Evolutionary conservation across 1,139 yeast genomes (phyloP), one percentile per base, ranked within the genome.

Genomic region (Taphrina flavorubra): DNA sequence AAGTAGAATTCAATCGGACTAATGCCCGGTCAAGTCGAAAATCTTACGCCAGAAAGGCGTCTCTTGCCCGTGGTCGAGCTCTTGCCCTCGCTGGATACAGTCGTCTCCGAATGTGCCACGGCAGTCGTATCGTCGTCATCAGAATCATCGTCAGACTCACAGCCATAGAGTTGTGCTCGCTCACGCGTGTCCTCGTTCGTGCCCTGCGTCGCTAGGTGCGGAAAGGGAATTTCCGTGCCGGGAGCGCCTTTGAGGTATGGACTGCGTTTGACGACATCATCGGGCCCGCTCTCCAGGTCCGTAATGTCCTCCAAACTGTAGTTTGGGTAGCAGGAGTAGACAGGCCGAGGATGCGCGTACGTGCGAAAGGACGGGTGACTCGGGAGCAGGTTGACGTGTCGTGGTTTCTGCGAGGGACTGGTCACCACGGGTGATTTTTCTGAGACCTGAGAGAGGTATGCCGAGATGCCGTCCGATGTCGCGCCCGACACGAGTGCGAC

Each of bases 401-500:
- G 40, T 36, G 42, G 58, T 36, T 53, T 53, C 42, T 34, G 42
- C 8, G 10, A 13, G 18, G 58, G 25, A 49, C 53, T 49, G 6
- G 53, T 49, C 36, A 25, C n/a, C 42, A 53, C 40, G 1, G 40
- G 42, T 6, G 42, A 16, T 2, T 31, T 20, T 25, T 16, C 40
- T 13, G 58, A 53, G 2, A 53, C 58, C 6, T 53, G 58, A 2
- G 58, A 34, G 11, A 53, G 58, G 16, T 53, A 53, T 37, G 40
- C 58, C 11, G 58, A 31, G 16, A 53, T 53, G 2, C 58, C 58
- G 5, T 16, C 42, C 1, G 58, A 18, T n/a, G 58, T 53, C 14
- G 58, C 58, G 1, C 58, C 58, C 8, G 58, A 53, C 7, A 31
- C 58, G 25, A 53, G 58, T 7, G 58, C 34, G 3, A 53, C 58